These are phyloP conservation scores for Blastosporella zonata DNA, from an alignment of 1,284 basidiomycete species.

Conservation along the genomic window DNA sequence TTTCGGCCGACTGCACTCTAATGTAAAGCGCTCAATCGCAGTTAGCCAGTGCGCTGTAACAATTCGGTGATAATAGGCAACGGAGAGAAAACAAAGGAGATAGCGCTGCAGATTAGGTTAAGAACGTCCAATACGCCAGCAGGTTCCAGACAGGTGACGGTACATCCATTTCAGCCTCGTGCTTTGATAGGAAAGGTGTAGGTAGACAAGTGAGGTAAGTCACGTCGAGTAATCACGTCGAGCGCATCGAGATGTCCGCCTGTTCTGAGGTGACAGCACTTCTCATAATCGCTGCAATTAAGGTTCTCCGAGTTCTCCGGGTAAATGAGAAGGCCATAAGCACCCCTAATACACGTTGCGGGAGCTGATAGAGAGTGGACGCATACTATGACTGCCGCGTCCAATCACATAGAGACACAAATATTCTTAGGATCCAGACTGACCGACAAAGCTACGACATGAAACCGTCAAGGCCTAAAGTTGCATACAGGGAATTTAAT, in stretches of 20 bases:
- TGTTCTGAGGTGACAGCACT: background rate
- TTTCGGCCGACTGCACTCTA: slow-evolving; percentile 2
- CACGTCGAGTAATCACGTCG: background rate
- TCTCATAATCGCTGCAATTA: background rate
- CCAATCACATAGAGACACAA: no score
- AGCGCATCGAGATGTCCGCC: background rate
- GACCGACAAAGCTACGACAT: background rate
- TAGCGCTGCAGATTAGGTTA: background rate
- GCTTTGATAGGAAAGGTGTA: background rate
- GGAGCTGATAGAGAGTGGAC: background rate
- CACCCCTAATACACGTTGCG: background rate
- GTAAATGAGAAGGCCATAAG: background rate
- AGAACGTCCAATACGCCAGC: background rate
- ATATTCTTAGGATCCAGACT: background rate
- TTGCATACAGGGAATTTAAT: background rate
- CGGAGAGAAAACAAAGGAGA: background rate
- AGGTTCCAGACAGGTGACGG: background rate
- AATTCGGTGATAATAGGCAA: background rate
- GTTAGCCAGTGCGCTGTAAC: background rate
- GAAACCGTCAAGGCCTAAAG: background rate
- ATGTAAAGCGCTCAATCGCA: background rate
- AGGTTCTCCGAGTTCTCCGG: background rate
- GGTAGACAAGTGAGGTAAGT: background rate
- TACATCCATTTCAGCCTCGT: background rate
- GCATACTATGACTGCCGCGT: no score